Conservation (phyloP, 371 early-diverging fungal genomes). For the Rhizopus stolonifer region DNA sequence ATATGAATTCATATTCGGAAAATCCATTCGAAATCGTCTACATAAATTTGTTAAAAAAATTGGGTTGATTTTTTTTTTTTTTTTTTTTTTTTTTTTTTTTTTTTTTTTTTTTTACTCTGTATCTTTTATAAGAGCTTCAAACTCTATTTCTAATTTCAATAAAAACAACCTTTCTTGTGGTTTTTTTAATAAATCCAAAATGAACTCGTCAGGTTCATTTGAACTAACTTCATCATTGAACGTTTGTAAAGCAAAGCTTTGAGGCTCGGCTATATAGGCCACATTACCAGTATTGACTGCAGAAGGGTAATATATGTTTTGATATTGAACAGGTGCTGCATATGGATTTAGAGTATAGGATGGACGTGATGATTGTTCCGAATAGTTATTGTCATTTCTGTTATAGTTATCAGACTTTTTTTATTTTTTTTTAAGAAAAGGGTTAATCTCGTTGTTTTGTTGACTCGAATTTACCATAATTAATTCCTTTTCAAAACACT, state of each 20-base stretch:
- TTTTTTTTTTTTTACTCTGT: conserved; percentile 42
- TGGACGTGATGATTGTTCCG: background rate
- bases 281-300: background rate
- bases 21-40: conserved; percentile 62
- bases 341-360: background rate
- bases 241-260: conserved; percentile 7
- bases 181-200: conserved; percentile 68
- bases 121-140: conserved; percentile 66
- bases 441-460: too few species aligned
- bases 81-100: background rate
- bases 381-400: background rate
- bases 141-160: conserved; percentile 70
- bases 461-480: too few species aligned
- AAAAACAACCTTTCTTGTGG: conserved; percentile 71
- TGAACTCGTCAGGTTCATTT: conserved; percentile 56
- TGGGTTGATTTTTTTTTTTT: background rate
- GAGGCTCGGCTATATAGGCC: background rate
- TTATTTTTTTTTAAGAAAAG: background rate
- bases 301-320: background rate
- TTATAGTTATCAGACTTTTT: background rate
- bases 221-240: conserved; percentile 14
- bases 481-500: too few species aligned
- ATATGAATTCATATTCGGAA: conserved; percentile 77
- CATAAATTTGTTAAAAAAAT: too few species aligned
- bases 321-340: background rate